Base-by-base conservation (phyloP, 768 basidiomycete species). In the Lentinula detonsa region DNA sequence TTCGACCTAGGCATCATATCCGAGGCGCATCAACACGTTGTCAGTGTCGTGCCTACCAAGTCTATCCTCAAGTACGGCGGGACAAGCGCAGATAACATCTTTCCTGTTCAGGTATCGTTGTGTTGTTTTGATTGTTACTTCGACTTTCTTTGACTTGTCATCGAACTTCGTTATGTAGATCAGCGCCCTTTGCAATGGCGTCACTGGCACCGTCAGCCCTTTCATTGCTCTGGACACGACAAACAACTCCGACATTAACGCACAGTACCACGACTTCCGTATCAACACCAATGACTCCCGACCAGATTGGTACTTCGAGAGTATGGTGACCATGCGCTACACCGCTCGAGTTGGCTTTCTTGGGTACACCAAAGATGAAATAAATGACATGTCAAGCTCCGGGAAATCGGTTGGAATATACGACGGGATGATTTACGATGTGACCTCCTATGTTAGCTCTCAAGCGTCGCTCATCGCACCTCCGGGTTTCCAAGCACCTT, bases 271-370 rank as follows among this genome's bases (percentile, higher is more conserved):
- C 71, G 96, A 99, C 71, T 99, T 99, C 84, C 90, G 96, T 16
- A 88, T 87, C 0, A 87, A 80, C 69, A 89, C 87, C 39, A 90
- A 87, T 62, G 96, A 98, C 68, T 88, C 90, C 0, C 85, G 97
- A 8, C 96, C 97, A 0, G 97, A 99, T 70, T 99, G 97, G 97
- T 99, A 98, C 73, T 95, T 91, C 65, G 90, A 98, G 75, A 80
- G 78, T 62, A 98, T 99, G 97, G 90, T 91, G 2, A 72, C 83
- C 69, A 88, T 99, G 89, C 90, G 97, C 6, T 97, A 89, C 79
- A 88, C 85, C 57, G 85, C 85, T 66, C 90, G 96, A 42, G 83
- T 86, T 43, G 97, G 97, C 0, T 98, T 95, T 70, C 69, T 96
- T 55, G 96, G 95, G 0, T 89, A 84, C 69, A 91, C 91, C 0